Evolutionary conservation across 2,329 filamentous ascomycete species (phyloP).

Genomic region (Aplosporella prunicola): DNA sequence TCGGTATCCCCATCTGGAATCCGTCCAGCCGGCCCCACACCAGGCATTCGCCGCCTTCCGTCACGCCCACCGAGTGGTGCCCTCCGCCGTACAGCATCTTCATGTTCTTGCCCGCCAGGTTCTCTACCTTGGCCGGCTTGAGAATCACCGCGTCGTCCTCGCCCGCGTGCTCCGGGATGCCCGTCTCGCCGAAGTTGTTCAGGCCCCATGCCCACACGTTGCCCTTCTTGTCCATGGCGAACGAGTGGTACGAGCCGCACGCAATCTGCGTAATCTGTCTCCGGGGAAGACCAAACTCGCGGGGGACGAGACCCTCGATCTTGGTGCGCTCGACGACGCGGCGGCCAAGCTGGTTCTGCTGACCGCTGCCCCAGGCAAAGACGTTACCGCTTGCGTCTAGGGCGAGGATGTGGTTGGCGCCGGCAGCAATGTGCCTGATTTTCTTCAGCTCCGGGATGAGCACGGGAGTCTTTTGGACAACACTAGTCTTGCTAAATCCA

Average conservation of each 20-base stretch:
- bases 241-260: constrained; percentile 72
- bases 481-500: constrained; percentile 46
- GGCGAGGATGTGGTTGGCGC: constrained; percentile 62
- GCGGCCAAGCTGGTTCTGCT: constrained; percentile 62
- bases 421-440: constrained; percentile 54
- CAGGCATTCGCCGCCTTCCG: constrained; percentile 45
- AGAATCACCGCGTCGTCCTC: constrained; percentile 63
- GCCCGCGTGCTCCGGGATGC: constrained; percentile 52
- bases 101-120: constrained; percentile 55
- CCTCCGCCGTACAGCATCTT: constrained; percentile 59
- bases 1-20: constrained; percentile 41
- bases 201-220: constrained; percentile 74
- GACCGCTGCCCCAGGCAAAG: constrained; percentile 62
- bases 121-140: constrained; percentile 52
- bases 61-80: constrained; percentile 61
- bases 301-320: constrained; percentile 45
- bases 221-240: constrained; percentile 60
- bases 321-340: constrained; percentile 52
- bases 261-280: constrained; percentile 52
- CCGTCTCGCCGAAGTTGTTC: constrained; percentile 80
- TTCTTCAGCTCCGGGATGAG: constrained; percentile 56
- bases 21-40: constrained; percentile 54
- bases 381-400: constrained; percentile 56
- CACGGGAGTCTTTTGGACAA: constrained; percentile 34
- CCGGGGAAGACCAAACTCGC: constrained; percentile 45